phyloP scores from a whole-genome alignment of 495 filamentous ascomycete species.

The Penicillium daleae region DNA sequence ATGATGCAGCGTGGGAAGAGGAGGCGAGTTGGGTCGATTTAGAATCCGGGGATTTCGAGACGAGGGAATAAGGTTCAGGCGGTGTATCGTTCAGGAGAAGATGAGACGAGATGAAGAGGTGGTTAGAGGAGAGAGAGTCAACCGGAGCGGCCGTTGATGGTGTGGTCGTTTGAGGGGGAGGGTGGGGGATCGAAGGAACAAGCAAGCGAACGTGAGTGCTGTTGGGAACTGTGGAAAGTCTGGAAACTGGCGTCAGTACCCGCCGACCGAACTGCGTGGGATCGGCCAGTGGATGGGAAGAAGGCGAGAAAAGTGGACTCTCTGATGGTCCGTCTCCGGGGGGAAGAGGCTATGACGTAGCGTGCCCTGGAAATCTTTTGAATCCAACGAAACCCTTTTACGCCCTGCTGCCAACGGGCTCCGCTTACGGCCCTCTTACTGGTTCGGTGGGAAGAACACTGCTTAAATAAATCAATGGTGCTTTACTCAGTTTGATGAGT shows the following conservation, averaged over 20 bases:
- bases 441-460: background rate
- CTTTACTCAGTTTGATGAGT: background rate
- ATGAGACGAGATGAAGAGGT: slow-evolving; percentile 1
- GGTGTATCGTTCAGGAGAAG: slow-evolving; percentile 25
- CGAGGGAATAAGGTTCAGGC: slow-evolving; percentile 24
- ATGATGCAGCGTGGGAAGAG: background rate
- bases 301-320: slow-evolving; percentile 32
- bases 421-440: background rate
- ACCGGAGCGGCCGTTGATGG: background rate
- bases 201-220: slow-evolving; percentile 4
- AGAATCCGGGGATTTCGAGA: slow-evolving; percentile 12
- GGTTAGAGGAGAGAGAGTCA: background rate
- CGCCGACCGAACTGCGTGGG: slow-evolving; percentile 32
- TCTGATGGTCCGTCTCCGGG: slow-evolving; percentile 37
- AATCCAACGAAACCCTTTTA: slow-evolving; percentile 11
- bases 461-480: background rate
- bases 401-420: background rate
- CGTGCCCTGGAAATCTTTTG: slow-evolving; percentile 24
- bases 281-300: slow-evolving; percentile 35
- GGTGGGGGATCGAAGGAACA: slow-evolving; percentile 19
- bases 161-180: slow-evolving; percentile 2
- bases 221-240: slow-evolving; percentile 1
- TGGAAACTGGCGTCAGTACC: slow-evolving; percentile 36
- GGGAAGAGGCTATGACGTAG: slow-evolving; percentile 45
- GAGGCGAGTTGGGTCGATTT: slow-evolving; percentile 13